Evolutionary conservation across 371 early-diverging fungal genomes (phyloP), one percentile per base, ranked within the genome.

Genomic region (Mucor velutinosus): DNA sequence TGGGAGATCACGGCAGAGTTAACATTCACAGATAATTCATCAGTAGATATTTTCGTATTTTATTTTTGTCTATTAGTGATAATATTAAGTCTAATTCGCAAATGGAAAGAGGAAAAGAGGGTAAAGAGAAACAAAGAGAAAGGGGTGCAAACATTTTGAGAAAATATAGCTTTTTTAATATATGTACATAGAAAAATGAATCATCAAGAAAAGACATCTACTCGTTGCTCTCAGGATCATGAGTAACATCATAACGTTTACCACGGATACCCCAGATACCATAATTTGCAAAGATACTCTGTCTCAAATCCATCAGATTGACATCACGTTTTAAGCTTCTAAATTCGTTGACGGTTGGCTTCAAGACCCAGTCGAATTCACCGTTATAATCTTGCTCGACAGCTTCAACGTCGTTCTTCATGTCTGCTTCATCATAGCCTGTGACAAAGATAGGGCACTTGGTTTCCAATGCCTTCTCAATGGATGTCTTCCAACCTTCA

Each of bases 201-300:
- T 53, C 23, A 17, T 41, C 41, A 41, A 17, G 41, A 41, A 41
- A 60, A 32, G 27, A 21, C 39, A 15, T 32, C 43, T 66, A 73
- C 30, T 73, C 73, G 23, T 78, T 76, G 19, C 74, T 76, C 62
- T 77, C 82, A 27, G 76, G 71, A 29, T 75, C 64, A 55, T 81
- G 80, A 39, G 76, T 83, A 47, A 94, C 91, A 78, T 94, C 94
- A 76, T 94, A 94, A 51, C 88, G 85, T 74, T 93, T 92, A 56
- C 93, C 94, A 66, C 94, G 89, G 73, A 94, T 88, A 39, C 88
- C 92, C 84, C 91, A 93, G 64, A 94, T 88, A 43, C 92, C 92
- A 89, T 91, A 90, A 75, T 94, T 94, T 65, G 93, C 88, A 69
- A 86, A 87, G 21, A 91, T 89, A 43, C 84, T 87, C 69, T 91